phyloP scores from a whole-genome alignment of 805 yeast genomes.

The Starmerella tilneyi region DNA sequence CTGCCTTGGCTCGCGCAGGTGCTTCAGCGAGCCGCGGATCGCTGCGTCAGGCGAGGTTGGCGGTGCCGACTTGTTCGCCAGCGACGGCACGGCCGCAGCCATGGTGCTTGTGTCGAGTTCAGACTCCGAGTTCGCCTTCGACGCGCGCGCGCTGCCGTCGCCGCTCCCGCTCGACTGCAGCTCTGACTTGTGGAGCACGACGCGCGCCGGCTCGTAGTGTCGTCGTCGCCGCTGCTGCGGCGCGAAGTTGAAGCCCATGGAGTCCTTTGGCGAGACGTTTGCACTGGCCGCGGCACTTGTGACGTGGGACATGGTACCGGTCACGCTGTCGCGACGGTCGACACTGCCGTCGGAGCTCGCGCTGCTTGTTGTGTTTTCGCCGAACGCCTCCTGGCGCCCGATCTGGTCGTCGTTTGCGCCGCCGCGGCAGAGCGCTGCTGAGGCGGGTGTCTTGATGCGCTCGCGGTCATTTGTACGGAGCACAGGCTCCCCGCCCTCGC shows the following conservation, averaged over 20 bases:
- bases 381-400: conserved; percentile 25
- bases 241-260: conserved; percentile 3
- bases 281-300: not conserved
- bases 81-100: conserved; percentile 3
- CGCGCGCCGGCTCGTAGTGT: conserved; percentile 27
- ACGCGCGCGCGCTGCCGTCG: conserved; percentile 2
- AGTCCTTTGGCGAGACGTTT: not conserved
- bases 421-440: conserved; percentile 25
- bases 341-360: conserved; percentile 11
- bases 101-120: conserved; percentile 4
- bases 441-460: conserved; percentile 31
- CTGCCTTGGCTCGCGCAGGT: conserved; percentile 68
- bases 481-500: conserved; percentile 18
- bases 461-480: conserved; percentile 27
- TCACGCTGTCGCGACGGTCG: conserved; percentile 4
- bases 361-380: conserved; percentile 8
- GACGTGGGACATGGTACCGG: conserved; percentile 4
- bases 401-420: conserved; percentile 26
- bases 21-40: conserved; percentile 39
- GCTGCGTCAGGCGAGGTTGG: conserved; percentile 18
- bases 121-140: not conserved
- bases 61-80: conserved; percentile 7
- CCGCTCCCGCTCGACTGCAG: conserved; percentile 7
- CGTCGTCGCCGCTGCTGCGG: conserved; percentile 9
- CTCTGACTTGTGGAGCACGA: conserved; percentile 22